Base-by-base conservation (phyloP, 2,329 filamentous ascomycete genomes). In the Gnomoniopsis sp. region DNA sequence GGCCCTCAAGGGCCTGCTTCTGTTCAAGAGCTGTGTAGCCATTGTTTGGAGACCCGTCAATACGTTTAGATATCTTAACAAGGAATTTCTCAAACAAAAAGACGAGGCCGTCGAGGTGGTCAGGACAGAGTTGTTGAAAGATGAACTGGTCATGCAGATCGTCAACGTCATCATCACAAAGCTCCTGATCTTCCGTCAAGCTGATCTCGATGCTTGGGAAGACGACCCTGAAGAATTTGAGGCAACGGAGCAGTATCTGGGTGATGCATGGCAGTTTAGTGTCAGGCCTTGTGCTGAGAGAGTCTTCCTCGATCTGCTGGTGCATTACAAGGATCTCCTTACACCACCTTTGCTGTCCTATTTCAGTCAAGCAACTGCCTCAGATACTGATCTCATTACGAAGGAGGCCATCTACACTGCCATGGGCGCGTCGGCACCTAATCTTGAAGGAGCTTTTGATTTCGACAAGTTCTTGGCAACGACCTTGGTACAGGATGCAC, bases 221-320 rank as follows among this genome's bases (percentile, higher is more conserved):
- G 89, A 96, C 68, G 92, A 96, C 59, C 91, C 93, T 0, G 91
- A 99, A 71, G 92, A 96, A 55, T 99, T 95, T 93, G 93, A 97
- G 72, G 88, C 90, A 64, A 87, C 88, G 67, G 92, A 97, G 76
- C 91, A 96, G 67, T 89, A 88, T 61, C 85, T 90, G 60, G 87
- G 89, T 38, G 90, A 91, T 65, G 90, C 89, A 1, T 98, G 90
- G 82, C 92, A 98, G 68, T 97, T 93, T 77, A 90, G 93, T 59
- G 88, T 98, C 55, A 87, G 93, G 34, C 91, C 93, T 2, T 98
- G 93, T 70, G 88, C 95, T 0, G 95, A 99, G 73, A 96, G 93
- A 72, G 80, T 99, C 15, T 96, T 98, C 73, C 81, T 97, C 65
- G 93, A 97, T 67, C 83, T 99, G 19, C 85, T 96, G 61, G 90